A percentile compares a stretch with the other conserved stretches of the same genome.
These are phyloP conservation scores for Mortierella sp. DNA, from an alignment of 371 early-diverging fungal species.

Conservation along the genomic window DNA sequence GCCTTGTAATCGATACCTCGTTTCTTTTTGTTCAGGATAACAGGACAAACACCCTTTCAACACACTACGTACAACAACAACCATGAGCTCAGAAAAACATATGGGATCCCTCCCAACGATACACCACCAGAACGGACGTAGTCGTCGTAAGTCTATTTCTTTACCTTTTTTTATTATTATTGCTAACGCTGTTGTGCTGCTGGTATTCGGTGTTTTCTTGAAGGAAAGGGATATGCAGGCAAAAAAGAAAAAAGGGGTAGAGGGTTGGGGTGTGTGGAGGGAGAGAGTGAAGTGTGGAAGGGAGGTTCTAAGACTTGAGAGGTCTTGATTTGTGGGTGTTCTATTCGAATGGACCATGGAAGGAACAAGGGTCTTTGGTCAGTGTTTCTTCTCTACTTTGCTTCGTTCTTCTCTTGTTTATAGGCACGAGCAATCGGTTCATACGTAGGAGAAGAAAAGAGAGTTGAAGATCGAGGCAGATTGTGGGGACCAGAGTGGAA, in stretches of 20 bases:
- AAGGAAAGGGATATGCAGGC: not conserved
- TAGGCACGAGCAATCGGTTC: no score
- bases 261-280: not conserved
- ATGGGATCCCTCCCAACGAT: constrained; percentile 49
- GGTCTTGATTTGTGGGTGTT: not conserved
- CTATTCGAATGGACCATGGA: not conserved
- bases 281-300: not conserved
- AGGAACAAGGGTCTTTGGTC: not conserved
- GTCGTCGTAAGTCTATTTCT: constrained; percentile 33
- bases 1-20: not conserved
- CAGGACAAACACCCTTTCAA: not conserved
- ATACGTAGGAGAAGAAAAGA: no score
- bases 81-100: constrained; percentile 46
- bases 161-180: not conserved
- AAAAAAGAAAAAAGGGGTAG: not conserved
- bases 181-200: not conserved
- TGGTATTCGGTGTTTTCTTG: not conserved
- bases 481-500: no score
- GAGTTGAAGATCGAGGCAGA: no score
- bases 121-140: constrained; percentile 47
- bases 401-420: no score
- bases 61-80: not conserved
- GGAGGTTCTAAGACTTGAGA: not conserved
- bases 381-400: no score
- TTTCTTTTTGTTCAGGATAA: not conserved